Conservation (phyloP, 345 rosid species). For the Cardiospermum halicacabum region DNA sequence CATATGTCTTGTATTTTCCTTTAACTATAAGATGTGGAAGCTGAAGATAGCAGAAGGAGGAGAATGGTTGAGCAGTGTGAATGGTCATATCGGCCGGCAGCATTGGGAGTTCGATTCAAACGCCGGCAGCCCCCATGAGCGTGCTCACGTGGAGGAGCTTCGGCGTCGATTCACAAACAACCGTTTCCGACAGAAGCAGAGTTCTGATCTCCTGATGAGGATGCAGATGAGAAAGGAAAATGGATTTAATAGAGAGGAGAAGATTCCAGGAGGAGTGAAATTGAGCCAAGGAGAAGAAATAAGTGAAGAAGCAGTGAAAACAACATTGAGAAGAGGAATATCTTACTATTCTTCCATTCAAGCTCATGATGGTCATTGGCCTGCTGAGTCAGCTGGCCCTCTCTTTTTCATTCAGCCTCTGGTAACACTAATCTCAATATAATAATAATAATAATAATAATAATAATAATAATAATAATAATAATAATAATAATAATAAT, state of each 20-base stretch:
- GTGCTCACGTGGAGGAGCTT: conserved; percentile 22
- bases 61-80: conserved; percentile 23
- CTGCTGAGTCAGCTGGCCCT: too few species aligned
- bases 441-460: too few species aligned
- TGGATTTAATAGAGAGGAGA: too few species aligned
- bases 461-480: too few species aligned
- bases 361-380: conserved; percentile 67
- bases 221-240: too few species aligned
- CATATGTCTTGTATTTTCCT: too few species aligned
- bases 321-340: neutral
- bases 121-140: conserved; percentile 32
- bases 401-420: conserved; percentile 67
- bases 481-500: too few species aligned
- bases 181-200: conserved; percentile 30
- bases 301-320: conserved; percentile 24
- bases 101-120: conserved; percentile 45
- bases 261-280: too few species aligned
- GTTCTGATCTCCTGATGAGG: conserved; percentile 38
- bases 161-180: conserved; percentile 26
- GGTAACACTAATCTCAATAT: too few species aligned
- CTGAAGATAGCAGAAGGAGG: too few species aligned
- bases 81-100: conserved; percentile 39
- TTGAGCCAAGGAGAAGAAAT: too few species aligned
- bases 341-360: conserved; percentile 56
- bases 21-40: too few species aligned